Percentiles rank a stretch among this genome's conserved stretches.
phyloP scores from a whole-genome alignment of 768 basidiomycete genomes.

The Lactarius psammicola region DNA sequence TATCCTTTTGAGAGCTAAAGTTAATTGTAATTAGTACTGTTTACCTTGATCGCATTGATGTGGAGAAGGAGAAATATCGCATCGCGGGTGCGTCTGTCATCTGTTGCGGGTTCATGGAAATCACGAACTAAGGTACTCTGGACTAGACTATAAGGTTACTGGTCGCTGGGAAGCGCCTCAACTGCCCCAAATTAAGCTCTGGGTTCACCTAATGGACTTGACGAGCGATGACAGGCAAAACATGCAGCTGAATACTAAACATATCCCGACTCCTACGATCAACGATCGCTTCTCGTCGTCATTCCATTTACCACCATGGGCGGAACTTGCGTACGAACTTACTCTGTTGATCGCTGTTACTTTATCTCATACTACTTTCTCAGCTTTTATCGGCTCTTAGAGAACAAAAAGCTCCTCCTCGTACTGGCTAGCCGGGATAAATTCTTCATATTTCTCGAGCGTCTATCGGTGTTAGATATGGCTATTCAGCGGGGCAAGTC shows the following conservation, averaged over 20 bases:
- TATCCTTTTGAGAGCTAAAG: neutral
- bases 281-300: neutral
- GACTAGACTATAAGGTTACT: constrained; percentile 15
- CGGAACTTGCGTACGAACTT: constrained; percentile 9
- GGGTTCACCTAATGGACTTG: constrained; percentile 10
- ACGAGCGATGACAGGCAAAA: constrained; percentile 19
- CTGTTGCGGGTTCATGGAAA: neutral
- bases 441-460: constrained; percentile 22
- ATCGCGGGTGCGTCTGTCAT: neutral
- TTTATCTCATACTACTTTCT: neutral
- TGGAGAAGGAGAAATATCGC: neutral
- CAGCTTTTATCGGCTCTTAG: constrained; percentile 22
- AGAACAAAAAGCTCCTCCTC: constrained; percentile 23
- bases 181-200: constrained; percentile 1
- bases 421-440: constrained; percentile 8
- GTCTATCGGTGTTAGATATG: neutral
- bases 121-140: neutral
- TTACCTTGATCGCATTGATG: neutral
- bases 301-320: constrained; percentile 9
- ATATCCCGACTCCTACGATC: constrained; percentile 20
- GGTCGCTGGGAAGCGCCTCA: constrained; percentile 8
- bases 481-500: neutral
- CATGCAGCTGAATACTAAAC: constrained; percentile 11
- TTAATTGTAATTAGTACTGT: neutral
- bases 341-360: neutral